phyloP scores from a whole-genome alignment of 2,329 filamentous ascomycete species.

The Calonectria leucothoes region DNA sequence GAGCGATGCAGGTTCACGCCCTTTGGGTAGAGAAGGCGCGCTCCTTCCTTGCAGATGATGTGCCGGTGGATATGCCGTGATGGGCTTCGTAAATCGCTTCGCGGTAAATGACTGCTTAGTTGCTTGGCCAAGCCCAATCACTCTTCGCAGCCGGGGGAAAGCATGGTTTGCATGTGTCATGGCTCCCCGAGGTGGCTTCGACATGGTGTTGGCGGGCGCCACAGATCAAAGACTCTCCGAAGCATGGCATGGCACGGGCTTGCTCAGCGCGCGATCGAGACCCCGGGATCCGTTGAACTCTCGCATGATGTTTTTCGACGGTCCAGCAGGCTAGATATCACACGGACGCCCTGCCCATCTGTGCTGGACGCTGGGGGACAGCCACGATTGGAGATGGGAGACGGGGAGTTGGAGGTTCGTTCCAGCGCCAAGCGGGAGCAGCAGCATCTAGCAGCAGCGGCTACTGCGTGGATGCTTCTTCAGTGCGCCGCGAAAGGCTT shows the following conservation, averaged over 20 bases:
- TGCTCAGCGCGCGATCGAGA: background rate
- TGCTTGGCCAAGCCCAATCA: background rate
- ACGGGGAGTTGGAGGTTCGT: too few relatives aligned
- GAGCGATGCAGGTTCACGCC: background rate
- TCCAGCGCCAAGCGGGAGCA: background rate
- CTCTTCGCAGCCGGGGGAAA: background rate
- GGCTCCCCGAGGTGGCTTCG: background rate
- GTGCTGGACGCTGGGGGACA: background rate
- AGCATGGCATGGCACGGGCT: background rate
- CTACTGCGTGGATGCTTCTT: background rate
- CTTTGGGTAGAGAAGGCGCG: background rate
- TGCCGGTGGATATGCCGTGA: background rate
- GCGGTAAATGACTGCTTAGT: background rate
- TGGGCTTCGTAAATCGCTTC: background rate
- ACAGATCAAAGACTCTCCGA: background rate
- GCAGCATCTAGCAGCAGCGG: background rate
- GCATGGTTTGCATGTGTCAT: slow-evolving; percentile 1
- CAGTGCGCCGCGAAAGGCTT: background rate
- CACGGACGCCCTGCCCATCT: background rate
- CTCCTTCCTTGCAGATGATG: background rate
- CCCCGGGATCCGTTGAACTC: background rate
- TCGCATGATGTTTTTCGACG: background rate
- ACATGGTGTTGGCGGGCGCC: background rate
- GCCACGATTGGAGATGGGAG: background rate
- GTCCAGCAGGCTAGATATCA: background rate